Evolutionary conservation across 352 stramenopile genomes (phyloP), one percentile per base, ranked within the genome.

Genomic region (Phytophthora hybrid): DNA sequence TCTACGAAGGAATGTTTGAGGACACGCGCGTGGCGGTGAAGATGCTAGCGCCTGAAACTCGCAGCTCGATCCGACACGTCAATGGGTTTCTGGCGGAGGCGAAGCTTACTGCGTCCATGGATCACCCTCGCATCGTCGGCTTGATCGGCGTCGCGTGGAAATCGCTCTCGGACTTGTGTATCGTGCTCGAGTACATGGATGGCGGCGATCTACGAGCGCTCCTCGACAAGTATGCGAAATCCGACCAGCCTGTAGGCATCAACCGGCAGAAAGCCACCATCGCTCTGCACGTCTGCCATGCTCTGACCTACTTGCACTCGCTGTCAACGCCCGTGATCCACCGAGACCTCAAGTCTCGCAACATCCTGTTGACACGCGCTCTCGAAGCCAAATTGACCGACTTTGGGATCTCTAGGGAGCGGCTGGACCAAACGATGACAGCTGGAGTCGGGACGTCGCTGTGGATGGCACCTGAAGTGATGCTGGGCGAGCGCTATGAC

Each of bases 271-370:
- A 66, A n/a, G 63, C 51, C 37, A 49, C 71, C 5, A 55, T 86
- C 10, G 79, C 79, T 11, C 67, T 82, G 8, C 76, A 87, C 49
- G 68, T 84, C 1, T 67, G 65, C 6, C 74, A 87, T 39, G 80
- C 77, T 18, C 74, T 87, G 10, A 78, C 83, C 44, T 87, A 87
- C 39, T 37, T 87, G 55, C 77, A 87, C 37, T 84, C 80, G 44
- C 76, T 84, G 58, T 53, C 66, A 23, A 47, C 26, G 14, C 75
- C 78, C 47, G 84, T 89, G 13, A 90, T 93, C 73, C 84, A 91
- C 66, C 80, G 84, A 44, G 80, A 90, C 64, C 66, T 92, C 54
- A 92, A 92, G 76, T 90, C 83, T 37, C 82, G 82, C 49, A 92
- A 92, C 69, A 79, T 92, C 58, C 68, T 92, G 37, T 66, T 92